Evolutionary conservation across 225 moss, liverwort and hornwort genomes (phyloP).

Genomic region (Pleurozium schreberi): DNA sequence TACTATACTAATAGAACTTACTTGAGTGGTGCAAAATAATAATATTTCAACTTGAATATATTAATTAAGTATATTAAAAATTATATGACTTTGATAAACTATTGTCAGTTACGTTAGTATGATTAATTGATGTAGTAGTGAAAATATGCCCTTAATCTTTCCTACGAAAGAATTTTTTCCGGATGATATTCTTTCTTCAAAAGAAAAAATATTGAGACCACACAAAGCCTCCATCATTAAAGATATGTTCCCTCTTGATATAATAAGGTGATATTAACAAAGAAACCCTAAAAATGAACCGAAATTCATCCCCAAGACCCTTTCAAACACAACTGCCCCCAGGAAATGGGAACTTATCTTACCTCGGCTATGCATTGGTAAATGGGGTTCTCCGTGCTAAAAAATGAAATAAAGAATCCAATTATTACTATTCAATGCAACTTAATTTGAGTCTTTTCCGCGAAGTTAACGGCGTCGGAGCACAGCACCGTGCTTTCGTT

Average conservation of each 20-base stretch:
- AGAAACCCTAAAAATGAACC: no score
- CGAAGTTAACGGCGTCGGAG: neutral
- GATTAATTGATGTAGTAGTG: no score
- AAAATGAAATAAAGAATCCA: neutral
- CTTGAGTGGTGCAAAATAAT: neutral
- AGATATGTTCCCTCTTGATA: rapidly evolving
- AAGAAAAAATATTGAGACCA: neutral
- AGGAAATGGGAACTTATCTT: neutral
- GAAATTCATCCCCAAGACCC: no score
- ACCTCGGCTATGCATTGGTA: neutral
- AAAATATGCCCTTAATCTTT: neutral
- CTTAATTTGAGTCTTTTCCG: neutral
- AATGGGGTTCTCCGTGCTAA: neutral
- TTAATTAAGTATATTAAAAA: neutral
- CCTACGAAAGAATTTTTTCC: rapidly evolving
- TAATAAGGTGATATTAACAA: no score
- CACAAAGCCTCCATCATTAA: rapidly evolving
- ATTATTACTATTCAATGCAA: neutral
- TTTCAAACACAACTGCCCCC: neutral
- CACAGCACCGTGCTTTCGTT: neutral
- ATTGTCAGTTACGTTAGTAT: rapidly evolving
- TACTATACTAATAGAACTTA: neutral
- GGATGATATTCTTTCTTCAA: no score
- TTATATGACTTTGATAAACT: neutral
- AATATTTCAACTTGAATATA: neutral